Base-by-base conservation (phyloP, 2,329 filamentous ascomycete species). In the Paecilomyces sp. region DNA sequence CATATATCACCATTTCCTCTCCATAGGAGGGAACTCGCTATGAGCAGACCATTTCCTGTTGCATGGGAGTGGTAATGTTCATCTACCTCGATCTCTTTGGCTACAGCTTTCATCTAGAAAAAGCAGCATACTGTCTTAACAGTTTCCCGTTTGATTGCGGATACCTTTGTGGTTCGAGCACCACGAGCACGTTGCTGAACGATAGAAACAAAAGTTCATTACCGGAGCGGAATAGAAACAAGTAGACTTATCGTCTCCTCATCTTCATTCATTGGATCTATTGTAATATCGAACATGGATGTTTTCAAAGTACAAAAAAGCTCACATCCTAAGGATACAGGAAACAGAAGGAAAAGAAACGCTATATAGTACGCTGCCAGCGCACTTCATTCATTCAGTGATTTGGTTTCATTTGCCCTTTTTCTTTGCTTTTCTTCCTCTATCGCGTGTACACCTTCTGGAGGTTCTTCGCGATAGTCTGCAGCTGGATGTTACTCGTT, bases 391-490 rank as follows among this genome's bases (percentile, higher is more conserved):
- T 47, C 15, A 22, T 47, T 47, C 18, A 22, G 41, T 18, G n/a
- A 47, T 47, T 18, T n/a, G 5, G 41, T 47, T 47, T 18, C 18
- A 6, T 47, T 47, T 18, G n/a, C 41, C 31, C 8, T 12, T 33
- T 33, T 33, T 33, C 31, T 33, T 33, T 11, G 11, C 1, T 11
- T 31, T 18, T 31, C 52, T 24, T 36, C 12, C 12, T 63, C 65
- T 76, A 88, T 63, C 76, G 77, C 24, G 86, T 88, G 70, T 89
- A 90, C 70, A 85, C 78, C 77, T 85, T 87, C 77, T 90, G 88
- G 72, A 90, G 72, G 64, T 86, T 69, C 79, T 87, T 88, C 31
- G 85, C 87, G 74, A 90, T 90, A 3, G 88, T 90, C 68, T 83
- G 83, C 68, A 90, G 70, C 72, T 88, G 86, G 65, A 88, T 88